phyloP scores from a whole-genome alignment of 169 alveolate genomes.

The Sarcocystis neurona region DNA sequence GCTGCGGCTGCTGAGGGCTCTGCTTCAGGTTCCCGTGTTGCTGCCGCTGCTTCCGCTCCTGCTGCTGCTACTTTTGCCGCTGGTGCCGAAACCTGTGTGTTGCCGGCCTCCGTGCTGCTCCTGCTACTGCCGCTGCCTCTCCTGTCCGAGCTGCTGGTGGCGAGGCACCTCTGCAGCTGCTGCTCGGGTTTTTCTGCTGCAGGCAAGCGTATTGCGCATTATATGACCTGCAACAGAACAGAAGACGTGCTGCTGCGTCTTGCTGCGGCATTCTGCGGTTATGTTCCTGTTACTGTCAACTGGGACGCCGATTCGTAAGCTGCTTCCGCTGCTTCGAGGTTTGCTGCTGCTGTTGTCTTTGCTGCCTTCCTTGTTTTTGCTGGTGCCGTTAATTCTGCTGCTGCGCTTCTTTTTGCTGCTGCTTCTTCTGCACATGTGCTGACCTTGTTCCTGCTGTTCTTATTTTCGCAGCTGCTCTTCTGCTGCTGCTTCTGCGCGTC shows the following conservation, averaged over 20 bases:
- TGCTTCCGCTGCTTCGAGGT: background rate
- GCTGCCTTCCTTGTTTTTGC: too few species aligned
- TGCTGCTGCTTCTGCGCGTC: too few species aligned
- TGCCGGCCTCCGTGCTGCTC: conserved; percentile 11
- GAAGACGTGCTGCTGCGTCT: conserved; percentile 48
- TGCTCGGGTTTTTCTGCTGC: too few species aligned
- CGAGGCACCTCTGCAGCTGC: too few species aligned
- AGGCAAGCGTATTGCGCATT: conserved; percentile 52
- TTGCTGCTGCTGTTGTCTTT: too few species aligned
- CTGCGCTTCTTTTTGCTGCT: too few species aligned
- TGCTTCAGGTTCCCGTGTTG: background rate
- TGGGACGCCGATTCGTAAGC: conserved; percentile 59
- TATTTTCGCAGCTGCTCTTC: too few species aligned
- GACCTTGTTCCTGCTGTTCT: too few species aligned
- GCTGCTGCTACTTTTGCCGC: conserved; percentile 17
- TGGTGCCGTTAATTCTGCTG: too few species aligned
- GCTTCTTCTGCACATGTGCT: too few species aligned
- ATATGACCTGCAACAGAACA: conserved; percentile 15
- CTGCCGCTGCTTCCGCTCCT: background rate
- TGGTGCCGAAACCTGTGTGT: conserved; percentile 14
- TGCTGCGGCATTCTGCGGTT: conserved; percentile 36
- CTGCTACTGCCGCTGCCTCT: conserved; percentile 62
- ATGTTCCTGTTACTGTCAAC: conserved; percentile 53
- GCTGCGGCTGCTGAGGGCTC: too few species aligned
- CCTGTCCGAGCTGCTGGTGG: too few species aligned